Evolutionary conservation across 1,139 yeast genomes (phyloP).

Genomic region (Geotrichum carabidarum): DNA sequence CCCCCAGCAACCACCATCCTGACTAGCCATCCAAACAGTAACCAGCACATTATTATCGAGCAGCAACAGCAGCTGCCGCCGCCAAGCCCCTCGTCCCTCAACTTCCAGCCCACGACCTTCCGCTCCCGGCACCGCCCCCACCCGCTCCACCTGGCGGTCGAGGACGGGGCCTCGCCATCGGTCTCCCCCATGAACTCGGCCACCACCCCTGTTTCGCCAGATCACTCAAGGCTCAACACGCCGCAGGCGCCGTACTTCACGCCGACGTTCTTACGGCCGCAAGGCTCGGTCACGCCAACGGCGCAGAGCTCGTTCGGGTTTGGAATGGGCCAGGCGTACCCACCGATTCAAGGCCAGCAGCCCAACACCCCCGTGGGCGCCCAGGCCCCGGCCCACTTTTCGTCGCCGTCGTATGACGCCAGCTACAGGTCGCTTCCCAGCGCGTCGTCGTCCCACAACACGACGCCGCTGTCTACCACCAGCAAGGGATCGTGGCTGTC

Average conservation of each 20-base stretch:
- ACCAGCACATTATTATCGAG: slow-evolving; percentile 21
- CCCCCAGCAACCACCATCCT: slow-evolving; percentile 10
- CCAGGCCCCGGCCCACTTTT: slow-evolving; percentile 11
- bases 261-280: neutral
- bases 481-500: slow-evolving; percentile 32
- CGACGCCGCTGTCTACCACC: slow-evolving; percentile 29
- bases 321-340: slow-evolving; percentile 21
- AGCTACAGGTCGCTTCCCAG: slow-evolving; percentile 18
- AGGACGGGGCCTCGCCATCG: slow-evolving; percentile 1
- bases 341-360: slow-evolving; percentile 19
- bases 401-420: slow-evolving; percentile 9
- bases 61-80: slow-evolving; percentile 13
- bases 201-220: slow-evolving; percentile 9
- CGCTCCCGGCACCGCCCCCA: slow-evolving; percentile 37
- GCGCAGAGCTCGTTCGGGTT: neutral
- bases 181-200: slow-evolving; percentile 14
- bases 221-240: slow-evolving; percentile 2
- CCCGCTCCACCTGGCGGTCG: slow-evolving; percentile 40
- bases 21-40: slow-evolving; percentile 11
- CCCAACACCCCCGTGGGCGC: slow-evolving; percentile 23
- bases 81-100: neutral
- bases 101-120: slow-evolving; percentile 8
- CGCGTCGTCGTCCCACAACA: slow-evolving; percentile 26
- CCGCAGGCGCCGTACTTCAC: neutral
- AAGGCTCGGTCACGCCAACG: neutral